A percentile compares a stretch with the other conserved stretches of the same genome.
Evolutionary conservation across 78 protist genomes (phyloP).

Genomic region (Creolimax fragrantissima): DNA sequence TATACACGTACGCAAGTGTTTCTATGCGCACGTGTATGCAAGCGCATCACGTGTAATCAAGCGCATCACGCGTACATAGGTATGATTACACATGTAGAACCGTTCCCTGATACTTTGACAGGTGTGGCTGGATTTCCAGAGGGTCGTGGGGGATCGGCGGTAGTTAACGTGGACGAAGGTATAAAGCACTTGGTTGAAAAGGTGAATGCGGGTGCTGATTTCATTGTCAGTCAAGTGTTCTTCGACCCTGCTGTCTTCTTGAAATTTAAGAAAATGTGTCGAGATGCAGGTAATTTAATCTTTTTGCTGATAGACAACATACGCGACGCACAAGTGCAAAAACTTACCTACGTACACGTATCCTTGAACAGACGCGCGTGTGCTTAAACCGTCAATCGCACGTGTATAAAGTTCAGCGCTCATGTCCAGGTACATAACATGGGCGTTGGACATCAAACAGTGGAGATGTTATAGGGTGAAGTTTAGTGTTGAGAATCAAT

Average conservation of each 20-base stretch:
- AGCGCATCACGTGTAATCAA: background rate
- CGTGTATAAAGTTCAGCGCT: no score
- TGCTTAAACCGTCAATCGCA: no score
- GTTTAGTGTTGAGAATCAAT: no score
- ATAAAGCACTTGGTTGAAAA: conserved; percentile 64
- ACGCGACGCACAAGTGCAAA: no score
- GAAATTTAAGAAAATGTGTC: background rate
- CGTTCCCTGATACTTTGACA: background rate
- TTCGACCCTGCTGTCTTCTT: conserved; percentile 56
- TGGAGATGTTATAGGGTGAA: no score
- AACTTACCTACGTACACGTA: no score
- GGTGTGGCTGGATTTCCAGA: conserved; percentile 83
- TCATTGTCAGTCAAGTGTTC: conserved; percentile 86
- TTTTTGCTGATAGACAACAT: no score
- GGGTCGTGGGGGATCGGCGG: conserved; percentile 30
- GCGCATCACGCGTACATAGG: background rate
- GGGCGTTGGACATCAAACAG: no score
- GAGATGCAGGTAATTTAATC: background rate
- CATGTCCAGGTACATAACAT: no score
- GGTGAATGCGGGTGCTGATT: conserved; percentile 91
- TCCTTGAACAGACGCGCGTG: no score
- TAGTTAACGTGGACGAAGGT: conserved; percentile 36
- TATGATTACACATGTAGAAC: background rate
- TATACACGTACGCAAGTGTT: conserved; percentile 72
- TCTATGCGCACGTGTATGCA: background rate